A percentile compares a stretch with the other conserved stretches of the same genome.
Evolutionary conservation across 2,329 filamentous ascomycete genomes (phyloP).

Genomic region (Pseudogymnoascus destructans): DNA sequence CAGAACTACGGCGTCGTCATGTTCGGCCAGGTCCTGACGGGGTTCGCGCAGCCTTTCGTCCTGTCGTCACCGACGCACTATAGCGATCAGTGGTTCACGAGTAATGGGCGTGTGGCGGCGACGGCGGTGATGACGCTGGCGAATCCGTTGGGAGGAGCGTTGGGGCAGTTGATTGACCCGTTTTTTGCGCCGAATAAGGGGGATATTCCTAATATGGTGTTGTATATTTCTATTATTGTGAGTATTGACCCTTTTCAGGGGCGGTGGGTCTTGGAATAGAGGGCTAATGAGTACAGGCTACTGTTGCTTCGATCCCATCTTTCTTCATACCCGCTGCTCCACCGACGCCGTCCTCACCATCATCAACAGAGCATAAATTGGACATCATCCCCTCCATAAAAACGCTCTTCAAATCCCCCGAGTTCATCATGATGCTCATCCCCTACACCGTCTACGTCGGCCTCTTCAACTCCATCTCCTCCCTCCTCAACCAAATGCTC

Average conservation of each 20-base stretch:
- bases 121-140: constrained; percentile 76
- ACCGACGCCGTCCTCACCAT: constrained; percentile 62
- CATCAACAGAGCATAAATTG: constrained; percentile 42
- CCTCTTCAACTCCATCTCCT: constrained; percentile 86
- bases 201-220: constrained; percentile 67
- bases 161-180: constrained; percentile 78
- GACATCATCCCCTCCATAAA: constrained; percentile 37
- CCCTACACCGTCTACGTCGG: constrained; percentile 80
- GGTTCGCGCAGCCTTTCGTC: constrained; percentile 83
- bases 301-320: constrained; percentile 55
- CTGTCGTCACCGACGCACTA: constrained; percentile 81
- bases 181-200: constrained; percentile 48
- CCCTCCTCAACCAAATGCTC: constrained; percentile 76
- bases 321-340: constrained; percentile 69
- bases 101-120: constrained; percentile 67
- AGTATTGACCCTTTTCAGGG: constrained; percentile 24
- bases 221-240: constrained; percentile 75
- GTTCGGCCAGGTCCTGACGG: constrained; percentile 84
- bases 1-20: constrained; percentile 61
- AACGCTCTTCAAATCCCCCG: constrained; percentile 44
- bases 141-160: constrained; percentile 78
- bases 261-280: background rate
- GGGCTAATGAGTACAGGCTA: constrained; percentile 33
- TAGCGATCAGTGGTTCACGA: constrained; percentile 89
- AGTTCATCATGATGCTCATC: constrained; percentile 69